Percentiles rank a stretch among this genome's conserved stretches.
Conservation (phyloP, 805 yeast genomes). For the Spencermartinsiella europaea region DNA sequence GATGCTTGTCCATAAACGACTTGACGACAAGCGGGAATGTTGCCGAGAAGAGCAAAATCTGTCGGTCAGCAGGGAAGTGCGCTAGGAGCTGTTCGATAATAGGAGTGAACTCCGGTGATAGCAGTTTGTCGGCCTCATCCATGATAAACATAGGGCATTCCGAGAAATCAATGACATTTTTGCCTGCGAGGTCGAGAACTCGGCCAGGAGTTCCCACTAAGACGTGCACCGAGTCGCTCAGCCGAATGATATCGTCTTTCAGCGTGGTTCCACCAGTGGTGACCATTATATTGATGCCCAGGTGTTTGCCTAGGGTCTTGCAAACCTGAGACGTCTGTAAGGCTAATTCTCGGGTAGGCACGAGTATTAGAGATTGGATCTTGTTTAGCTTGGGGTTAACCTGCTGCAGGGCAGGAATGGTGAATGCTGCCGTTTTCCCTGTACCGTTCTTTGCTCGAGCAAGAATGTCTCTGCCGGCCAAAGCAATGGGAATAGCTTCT, state of each 20-base stretch:
- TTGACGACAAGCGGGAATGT: slow-evolving; percentile 95
- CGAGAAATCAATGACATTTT: slow-evolving; percentile 80
- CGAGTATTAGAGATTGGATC: slow-evolving; percentile 88
- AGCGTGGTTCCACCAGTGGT: slow-evolving; percentile 96
- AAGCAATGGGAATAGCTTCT: slow-evolving; percentile 92
- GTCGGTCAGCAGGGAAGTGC: slow-evolving; percentile 74
- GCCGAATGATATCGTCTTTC: slow-evolving; percentile 89
- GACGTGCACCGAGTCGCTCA: slow-evolving; percentile 88
- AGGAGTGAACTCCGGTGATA: slow-evolving; percentile 81
- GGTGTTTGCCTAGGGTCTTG: slow-evolving; percentile 89
- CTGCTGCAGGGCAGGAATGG: slow-evolving; percentile 87
- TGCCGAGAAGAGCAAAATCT: slow-evolving; percentile 85
- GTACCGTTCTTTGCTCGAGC: slow-evolving; percentile 99
- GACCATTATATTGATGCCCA: slow-evolving; percentile 91
- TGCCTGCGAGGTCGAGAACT: slow-evolving; percentile 86
- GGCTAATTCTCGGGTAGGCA: slow-evolving; percentile 97
- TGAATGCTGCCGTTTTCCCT: slow-evolving; percentile 97
- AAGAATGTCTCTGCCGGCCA: slow-evolving; percentile 90
- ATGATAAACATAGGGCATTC: slow-evolving; percentile 84
- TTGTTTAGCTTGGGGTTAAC: slow-evolving; percentile 77
- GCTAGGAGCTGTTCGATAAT: slow-evolving; percentile 81
- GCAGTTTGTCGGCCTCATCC: slow-evolving; percentile 99
- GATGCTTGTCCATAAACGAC: slow-evolving; percentile 84
- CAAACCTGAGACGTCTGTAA: slow-evolving; percentile 97
- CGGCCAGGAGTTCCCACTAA: slow-evolving; percentile 98